Conservation (phyloP, 305 asterid genomes). For the Striga hermonthica region DNA sequence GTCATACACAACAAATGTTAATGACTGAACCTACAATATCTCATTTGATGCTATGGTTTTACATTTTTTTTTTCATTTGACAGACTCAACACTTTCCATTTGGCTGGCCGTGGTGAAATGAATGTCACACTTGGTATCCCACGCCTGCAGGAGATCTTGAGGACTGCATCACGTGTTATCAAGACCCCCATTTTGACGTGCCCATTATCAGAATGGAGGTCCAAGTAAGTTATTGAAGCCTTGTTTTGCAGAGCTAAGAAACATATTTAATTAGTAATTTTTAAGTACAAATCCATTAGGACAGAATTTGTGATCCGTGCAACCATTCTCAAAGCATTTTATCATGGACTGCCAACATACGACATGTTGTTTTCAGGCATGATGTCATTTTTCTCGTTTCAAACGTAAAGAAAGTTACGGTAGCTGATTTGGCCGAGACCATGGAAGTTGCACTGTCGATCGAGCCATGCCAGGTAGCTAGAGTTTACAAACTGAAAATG, state of each 20-base stretch:
- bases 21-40: too few relatives aligned
- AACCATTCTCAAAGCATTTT: too few relatives aligned
- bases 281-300: too few relatives aligned
- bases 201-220: constrained; percentile 63
- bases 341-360: too few relatives aligned
- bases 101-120: constrained; percentile 99
- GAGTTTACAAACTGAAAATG: constrained; percentile 59
- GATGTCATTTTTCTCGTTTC: constrained; percentile 69
- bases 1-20: too few relatives aligned
- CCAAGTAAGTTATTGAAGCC: constrained; percentile 52
- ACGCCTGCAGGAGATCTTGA: constrained; percentile 95
- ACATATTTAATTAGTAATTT: too few relatives aligned
- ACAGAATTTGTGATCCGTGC: too few relatives aligned
- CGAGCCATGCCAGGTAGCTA: constrained; percentile 30
- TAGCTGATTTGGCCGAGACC: constrained; percentile 78
- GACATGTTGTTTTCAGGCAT: constrained; percentile 40
- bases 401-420: constrained; percentile 62
- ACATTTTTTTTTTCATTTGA: constrained; percentile 17
- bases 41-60: too few relatives aligned
- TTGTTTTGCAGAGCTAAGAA: too few relatives aligned
- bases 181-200: constrained; percentile 92
- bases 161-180: constrained; percentile 73
- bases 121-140: constrained; percentile 99
- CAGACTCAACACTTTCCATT: constrained; percentile 95
- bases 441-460: constrained; percentile 62